Conservation (phyloP, 306 rosid species). For the Acmispon strigosus region DNA sequence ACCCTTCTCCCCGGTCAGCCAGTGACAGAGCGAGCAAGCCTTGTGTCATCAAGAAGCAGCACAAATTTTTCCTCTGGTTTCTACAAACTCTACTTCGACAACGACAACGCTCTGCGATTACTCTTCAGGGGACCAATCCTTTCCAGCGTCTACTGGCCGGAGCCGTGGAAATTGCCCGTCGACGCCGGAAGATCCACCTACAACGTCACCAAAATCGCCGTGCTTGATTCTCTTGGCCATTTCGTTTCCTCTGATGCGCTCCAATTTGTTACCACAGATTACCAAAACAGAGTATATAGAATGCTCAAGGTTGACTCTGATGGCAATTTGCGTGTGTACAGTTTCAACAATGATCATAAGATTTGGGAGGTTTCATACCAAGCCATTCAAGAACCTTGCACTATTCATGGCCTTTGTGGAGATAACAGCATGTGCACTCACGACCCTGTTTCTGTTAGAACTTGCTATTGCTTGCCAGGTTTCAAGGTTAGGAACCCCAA, state of each 20-base stretch:
- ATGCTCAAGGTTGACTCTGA: constrained; percentile 28
- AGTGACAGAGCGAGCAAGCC: constrained; percentile 18
- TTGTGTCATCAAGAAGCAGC: constrained; percentile 20
- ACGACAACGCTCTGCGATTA: constrained; percentile 31
- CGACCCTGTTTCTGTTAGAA: constrained; percentile 28
- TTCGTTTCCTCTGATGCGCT: constrained; percentile 30
- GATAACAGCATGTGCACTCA: constrained; percentile 42
- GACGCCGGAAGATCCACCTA: constrained; percentile 23
- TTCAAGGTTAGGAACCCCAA: constrained; percentile 20
- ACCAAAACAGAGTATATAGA: neutral
- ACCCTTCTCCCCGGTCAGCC: constrained; percentile 43
- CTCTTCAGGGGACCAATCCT: constrained; percentile 12
- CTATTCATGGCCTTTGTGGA: constrained; percentile 52
- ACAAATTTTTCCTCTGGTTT: constrained; percentile 34
- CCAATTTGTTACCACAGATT: neutral
- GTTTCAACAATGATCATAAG: constrained; percentile 15
- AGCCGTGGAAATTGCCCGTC: neutral
- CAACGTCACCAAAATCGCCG: constrained; percentile 21
- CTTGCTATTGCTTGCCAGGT: constrained; percentile 46
- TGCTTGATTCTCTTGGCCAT: constrained; percentile 6
- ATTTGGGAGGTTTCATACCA: constrained; percentile 46
- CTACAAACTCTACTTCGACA: constrained; percentile 36
- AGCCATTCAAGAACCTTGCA: constrained; percentile 31
- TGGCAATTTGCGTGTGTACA: constrained; percentile 32
- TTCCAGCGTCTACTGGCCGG: constrained; percentile 35